phyloP scores from a whole-genome alignment of 192 early-diverging fungal species.

The Dissophora globulifera region DNA sequence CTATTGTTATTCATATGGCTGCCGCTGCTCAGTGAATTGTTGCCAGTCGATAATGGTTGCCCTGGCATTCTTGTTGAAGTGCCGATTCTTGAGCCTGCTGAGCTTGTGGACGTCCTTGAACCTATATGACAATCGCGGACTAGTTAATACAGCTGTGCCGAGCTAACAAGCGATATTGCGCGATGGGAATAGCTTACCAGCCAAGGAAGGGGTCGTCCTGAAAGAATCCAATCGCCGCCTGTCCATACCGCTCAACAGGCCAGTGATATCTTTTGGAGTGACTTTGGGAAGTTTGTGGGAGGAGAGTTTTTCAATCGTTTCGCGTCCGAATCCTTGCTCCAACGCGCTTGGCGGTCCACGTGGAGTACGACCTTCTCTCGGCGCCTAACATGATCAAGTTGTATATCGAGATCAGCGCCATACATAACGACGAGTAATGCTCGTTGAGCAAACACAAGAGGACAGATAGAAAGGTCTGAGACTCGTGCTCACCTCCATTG shows the following conservation, averaged over 20 bases:
- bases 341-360: constrained; percentile 45
- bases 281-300: constrained; percentile 46
- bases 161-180: background rate
- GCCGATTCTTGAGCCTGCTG: constrained; percentile 20
- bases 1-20: constrained; percentile 24
- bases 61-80: constrained; percentile 12
- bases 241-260: constrained; percentile 46
- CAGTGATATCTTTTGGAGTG: constrained; percentile 49
- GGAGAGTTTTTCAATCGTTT: constrained; percentile 47
- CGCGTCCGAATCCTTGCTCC: constrained; percentile 51
- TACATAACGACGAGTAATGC: too few relatives aligned
- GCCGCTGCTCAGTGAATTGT: constrained; percentile 5
- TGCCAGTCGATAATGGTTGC: constrained; percentile 5
- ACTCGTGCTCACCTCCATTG: constrained; percentile 27
- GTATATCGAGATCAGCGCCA: background rate
- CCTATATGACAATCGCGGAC: constrained; percentile 5
- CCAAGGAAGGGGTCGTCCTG: constrained; percentile 3
- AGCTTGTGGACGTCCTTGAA: constrained; percentile 8
- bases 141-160: too few relatives aligned
- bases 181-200: constrained; percentile 9
- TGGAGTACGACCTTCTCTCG: constrained; percentile 37
- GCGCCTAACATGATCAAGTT: constrained; percentile 5
- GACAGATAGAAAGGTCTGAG: background rate
- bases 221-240: constrained; percentile 28
- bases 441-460: constrained; percentile 1